Evolutionary conservation across 352 stramenopile genomes (phyloP), one percentile per base, ranked within the genome.

Genomic region (Globisporangium rhizosaccharum): DNA sequence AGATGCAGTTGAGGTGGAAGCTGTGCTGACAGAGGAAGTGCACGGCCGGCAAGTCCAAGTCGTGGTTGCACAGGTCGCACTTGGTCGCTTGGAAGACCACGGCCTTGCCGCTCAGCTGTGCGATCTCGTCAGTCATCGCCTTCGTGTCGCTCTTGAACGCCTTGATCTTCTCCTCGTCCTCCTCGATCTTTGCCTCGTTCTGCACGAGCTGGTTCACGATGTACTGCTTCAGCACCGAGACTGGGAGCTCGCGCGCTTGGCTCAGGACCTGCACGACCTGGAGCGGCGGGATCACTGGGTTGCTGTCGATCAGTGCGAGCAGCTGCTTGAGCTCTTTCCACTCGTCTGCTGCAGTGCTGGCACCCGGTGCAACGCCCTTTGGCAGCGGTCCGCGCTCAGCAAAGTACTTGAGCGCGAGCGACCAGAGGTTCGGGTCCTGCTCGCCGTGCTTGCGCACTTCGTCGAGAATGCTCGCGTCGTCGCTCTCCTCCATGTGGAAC

Each of bases 11-110:
- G 17, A 96, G 76, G 57, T 96, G 85, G 70, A 91, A 97, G 51
- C 83, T 95, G 69, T 97, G 85, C 53, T 94, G 87, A 57, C 85
- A 96, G 76, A 96, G 87, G 61, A 97, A 97, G 58, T 97, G 88
- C 45, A 97, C 87, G 0, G 87, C 87, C n/a, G 88, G 88, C 12
- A 97, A 66, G 66, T 97, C 88, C 58, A 97, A 60, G 59, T 96
- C 87, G 59, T 93, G 86, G 63, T 90, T 92, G 62, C 84, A 96
- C 48, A 95, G 54, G 42, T 95, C 87, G 61, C 88, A 97, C 62
- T 96, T 97, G 46, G 85, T 96, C 42, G 84, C 86, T 58, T 95
- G 87, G 67, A 97, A 97, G 5, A 97, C 86, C 45, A 95, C 84
- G 0, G 88, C 86, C 42, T 88, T 86, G 68, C 83, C 90, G 56